Base-by-base conservation (phyloP, 306 rosid genomes). In the Quercus cerris region DNA sequence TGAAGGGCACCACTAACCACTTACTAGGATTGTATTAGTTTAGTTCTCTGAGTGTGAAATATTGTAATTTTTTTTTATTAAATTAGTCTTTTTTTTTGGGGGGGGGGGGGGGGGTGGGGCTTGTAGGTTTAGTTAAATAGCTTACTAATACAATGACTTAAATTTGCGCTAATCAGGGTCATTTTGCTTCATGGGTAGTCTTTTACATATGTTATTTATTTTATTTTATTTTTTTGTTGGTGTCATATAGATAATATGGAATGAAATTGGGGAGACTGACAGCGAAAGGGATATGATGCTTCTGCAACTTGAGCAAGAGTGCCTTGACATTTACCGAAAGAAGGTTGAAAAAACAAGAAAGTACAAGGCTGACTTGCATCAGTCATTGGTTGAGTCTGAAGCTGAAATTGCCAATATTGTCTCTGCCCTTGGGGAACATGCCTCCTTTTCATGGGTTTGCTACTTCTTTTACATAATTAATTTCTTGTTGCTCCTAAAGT, bases 251-350 rank as follows among this genome's bases (percentile, higher is more conserved):
- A 80, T 83, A 28, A 84, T 94, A 85, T 94, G 99, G 99, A 94
- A 93, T 86, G 97, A 94, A 90, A 91, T 94, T 84, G 97, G 99
- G 73, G 99, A 94, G 79, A 82, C 84, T 80, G 91, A 94, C 20
- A 75, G 73, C 4, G 91, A 92, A 74, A 88, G 97, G 78, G 98
- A 94, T 82, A 84, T 77, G 82, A 90, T 84, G 97, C 97, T 94
- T 73, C 90, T 92, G 56, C 94, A 94, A 85, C 91, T 94, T 20
- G 97, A 94, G 91, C 94, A 93, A 81, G 97, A 93, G 58, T 94
- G 99, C 81, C 97, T 91, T 23, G 86, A 93, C 56, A 93, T 94
- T 64, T 94, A 94, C 84, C 88, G 90, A 25, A 86, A 78, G 75
- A 94, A 87, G 85, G 97, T 94, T 31, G 97, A 94, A 70, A 83